Evolutionary conservation across 768 basidiomycete genomes (phyloP).

Genomic region (Podaxis sp.): DNA sequence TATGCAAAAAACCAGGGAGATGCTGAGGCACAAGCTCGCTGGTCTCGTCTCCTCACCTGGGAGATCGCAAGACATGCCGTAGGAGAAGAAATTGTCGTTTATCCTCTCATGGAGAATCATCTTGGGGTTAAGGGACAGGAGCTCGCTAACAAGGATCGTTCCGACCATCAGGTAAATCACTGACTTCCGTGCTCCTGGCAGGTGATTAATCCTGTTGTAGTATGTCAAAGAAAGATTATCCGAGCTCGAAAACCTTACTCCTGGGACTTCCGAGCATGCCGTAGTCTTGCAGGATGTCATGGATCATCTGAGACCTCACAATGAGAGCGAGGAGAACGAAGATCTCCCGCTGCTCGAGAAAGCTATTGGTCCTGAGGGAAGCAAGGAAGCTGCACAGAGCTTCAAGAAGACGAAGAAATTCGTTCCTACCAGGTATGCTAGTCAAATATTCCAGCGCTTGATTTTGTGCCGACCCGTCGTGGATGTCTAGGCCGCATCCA

Average conservation of each 20-base stretch:
- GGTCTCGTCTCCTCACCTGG: slow-evolving; percentile 46
- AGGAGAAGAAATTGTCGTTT: slow-evolving; percentile 49
- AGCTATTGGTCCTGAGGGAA: slow-evolving; percentile 38
- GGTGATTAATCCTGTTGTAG: slow-evolving; percentile 12
- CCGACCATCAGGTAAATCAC: slow-evolving; percentile 36
- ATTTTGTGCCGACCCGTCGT: not conserved
- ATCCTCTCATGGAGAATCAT: slow-evolving; percentile 46
- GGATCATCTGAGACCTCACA: slow-evolving; percentile 45
- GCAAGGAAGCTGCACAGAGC: slow-evolving; percentile 36
- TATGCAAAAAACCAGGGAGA: slow-evolving; percentile 30
- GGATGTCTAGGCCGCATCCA: slow-evolving; percentile 10
- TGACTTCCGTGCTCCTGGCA: not conserved
- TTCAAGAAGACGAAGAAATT: slow-evolving; percentile 60
- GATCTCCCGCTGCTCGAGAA: slow-evolving; percentile 54
- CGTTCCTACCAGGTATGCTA: slow-evolving; percentile 50
- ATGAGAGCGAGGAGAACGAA: slow-evolving; percentile 51
- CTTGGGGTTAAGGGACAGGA: slow-evolving; percentile 38
- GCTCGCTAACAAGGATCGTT: slow-evolving; percentile 41
- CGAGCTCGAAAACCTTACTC: slow-evolving; percentile 38
- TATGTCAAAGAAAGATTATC: slow-evolving; percentile 36
- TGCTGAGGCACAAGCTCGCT: slow-evolving; percentile 33
- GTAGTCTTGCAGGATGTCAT: slow-evolving; percentile 39
- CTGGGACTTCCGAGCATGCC: slow-evolving; percentile 41
- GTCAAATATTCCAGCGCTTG: not conserved
- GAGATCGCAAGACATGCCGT: slow-evolving; percentile 48